phyloP scores from a whole-genome alignment of 352 stramenopile genomes.

The Phytophthora citricola region DNA sequence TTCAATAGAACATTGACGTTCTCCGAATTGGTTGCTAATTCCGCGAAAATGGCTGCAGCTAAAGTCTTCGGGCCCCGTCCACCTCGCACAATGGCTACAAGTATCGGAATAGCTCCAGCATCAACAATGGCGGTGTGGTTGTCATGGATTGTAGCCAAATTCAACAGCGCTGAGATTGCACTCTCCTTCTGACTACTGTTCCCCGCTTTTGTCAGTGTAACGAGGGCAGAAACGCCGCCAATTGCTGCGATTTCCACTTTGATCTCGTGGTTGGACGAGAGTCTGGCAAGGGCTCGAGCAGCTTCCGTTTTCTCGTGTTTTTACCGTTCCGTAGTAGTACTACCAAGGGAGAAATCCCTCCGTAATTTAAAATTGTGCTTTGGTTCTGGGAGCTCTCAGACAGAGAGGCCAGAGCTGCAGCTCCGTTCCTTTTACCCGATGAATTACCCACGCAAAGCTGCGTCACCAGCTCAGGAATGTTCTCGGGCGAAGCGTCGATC shows the following conservation, averaged over 20 bases:
- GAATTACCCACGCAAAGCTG: neutral
- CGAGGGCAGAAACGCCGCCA: neutral
- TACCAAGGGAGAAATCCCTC: neutral
- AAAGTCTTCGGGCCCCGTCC: neutral
- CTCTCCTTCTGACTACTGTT: neutral
- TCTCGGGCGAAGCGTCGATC: neutral
- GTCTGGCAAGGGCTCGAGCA: no score
- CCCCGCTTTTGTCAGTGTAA: neutral
- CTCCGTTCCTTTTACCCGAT: neutral
- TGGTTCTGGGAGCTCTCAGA: neutral
- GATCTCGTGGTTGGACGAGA: no score
- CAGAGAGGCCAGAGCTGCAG: neutral
- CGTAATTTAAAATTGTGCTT: neutral
- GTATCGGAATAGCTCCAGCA: neutral
- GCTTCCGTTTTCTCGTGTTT: no score
- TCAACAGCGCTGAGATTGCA: neutral
- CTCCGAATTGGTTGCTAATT: neutral
- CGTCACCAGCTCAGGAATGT: neutral
- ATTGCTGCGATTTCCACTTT: neutral
- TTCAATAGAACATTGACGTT: neutral
- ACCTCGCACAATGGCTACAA: neutral
- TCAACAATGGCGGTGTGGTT: neutral
- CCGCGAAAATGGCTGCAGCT: neutral
- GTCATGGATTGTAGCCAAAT: neutral
- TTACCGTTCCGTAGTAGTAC: no score